phyloP scores from a whole-genome alignment of 208 protist genomes.

The Crithidia mellificae region DNA sequence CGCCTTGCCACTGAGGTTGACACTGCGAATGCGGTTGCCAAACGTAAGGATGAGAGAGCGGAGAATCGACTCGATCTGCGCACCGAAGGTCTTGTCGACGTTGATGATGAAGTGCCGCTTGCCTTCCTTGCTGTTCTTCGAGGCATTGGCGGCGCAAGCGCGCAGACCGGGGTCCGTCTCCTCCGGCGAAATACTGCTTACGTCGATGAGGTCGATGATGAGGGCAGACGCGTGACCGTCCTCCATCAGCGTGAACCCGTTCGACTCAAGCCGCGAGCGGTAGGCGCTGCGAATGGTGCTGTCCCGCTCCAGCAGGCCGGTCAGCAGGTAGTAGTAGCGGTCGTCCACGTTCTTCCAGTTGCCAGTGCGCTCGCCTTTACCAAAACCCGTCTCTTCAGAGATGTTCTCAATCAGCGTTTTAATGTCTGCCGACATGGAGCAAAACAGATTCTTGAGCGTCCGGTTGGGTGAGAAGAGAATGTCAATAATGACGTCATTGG shows the following conservation, averaged over 20 bases:
- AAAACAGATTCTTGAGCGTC: conserved; percentile 81
- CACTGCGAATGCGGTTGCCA: conserved; percentile 69
- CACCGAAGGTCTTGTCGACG: conserved; percentile 85
- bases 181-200: conserved; percentile 44
- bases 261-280: conserved; percentile 49
- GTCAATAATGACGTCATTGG: conserved; percentile 62
- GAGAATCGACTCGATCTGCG: conserved; percentile 75
- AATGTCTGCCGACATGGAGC: conserved; percentile 53
- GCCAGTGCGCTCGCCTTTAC: conserved; percentile 24
- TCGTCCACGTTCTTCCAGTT: conserved; percentile 70
- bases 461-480: conserved; percentile 78
- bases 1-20: conserved; percentile 78
- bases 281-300: conserved; percentile 56
- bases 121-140: conserved; percentile 1
- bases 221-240: conserved; percentile 65
- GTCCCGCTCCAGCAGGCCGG: conserved; percentile 57
- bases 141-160: conserved; percentile 21
- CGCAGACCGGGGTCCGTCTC: conserved; percentile 55
- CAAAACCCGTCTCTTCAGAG: conserved; percentile 22
- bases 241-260: conserved; percentile 78
- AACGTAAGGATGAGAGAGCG: conserved; percentile 73
- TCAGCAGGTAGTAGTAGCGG: conserved; percentile 77
- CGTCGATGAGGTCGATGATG: conserved; percentile 77
- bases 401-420: conserved; percentile 48
- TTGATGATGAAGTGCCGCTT: conserved; percentile 81